phyloP scores from a whole-genome alignment of 2,329 filamentous ascomycete genomes.

The Mollisiaceae sp. region DNA sequence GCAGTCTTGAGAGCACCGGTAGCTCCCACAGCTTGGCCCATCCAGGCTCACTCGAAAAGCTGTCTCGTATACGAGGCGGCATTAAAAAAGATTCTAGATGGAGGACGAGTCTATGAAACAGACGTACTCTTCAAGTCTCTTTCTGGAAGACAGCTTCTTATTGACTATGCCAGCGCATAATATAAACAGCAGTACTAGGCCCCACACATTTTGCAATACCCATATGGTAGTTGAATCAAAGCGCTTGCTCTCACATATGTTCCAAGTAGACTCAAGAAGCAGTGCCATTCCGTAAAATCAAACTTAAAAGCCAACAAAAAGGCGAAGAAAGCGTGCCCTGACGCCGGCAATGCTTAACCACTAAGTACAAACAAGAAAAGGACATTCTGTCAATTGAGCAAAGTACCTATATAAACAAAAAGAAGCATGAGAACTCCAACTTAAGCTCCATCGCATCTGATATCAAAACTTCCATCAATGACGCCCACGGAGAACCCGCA shows the following conservation, averaged over 20 bases:
- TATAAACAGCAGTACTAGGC: not conserved
- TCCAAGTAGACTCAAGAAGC: not conserved
- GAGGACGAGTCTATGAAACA: not conserved
- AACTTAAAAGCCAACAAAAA: not conserved
- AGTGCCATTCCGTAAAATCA: not conserved
- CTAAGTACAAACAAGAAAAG: not conserved
- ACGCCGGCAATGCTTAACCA: not conserved
- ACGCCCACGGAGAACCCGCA: constrained; percentile 6
- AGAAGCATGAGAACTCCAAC: not conserved
- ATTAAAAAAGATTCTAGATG: not conserved
- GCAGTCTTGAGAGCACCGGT: not conserved
- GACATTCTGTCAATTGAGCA: not conserved
- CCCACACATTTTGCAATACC: not conserved
- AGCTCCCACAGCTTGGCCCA: not conserved
- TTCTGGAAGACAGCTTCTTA: not conserved
- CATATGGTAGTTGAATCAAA: not conserved
- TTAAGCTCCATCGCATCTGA: not conserved
- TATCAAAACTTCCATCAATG: constrained; percentile 11
- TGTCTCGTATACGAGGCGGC: not conserved
- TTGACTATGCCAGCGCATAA: not conserved
- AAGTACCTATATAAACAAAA: not conserved
- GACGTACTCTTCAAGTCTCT: not conserved
- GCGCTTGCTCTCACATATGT: not conserved
- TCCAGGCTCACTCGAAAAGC: not conserved
- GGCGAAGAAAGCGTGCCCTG: not conserved